Conservation (phyloP, 495 filamentous ascomycete genomes). For the Aspergillus biplanus region DNA sequence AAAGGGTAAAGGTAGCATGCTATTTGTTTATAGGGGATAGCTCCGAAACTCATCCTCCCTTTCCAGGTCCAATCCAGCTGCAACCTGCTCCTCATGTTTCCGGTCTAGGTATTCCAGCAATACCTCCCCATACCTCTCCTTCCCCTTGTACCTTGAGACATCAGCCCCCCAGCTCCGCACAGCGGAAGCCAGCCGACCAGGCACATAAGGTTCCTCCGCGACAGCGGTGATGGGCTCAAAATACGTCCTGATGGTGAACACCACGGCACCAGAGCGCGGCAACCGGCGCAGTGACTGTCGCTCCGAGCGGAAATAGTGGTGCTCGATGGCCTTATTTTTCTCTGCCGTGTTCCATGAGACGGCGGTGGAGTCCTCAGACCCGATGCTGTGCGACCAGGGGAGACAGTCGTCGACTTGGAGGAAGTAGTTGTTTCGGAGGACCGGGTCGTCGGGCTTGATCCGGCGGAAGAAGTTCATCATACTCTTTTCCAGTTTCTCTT, state of each 20-base stretch:
- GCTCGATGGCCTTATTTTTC: conserved; percentile 73
- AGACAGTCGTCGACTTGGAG: conserved; percentile 76
- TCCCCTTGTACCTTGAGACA: conserved; percentile 83
- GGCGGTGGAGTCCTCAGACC: conserved; percentile 65
- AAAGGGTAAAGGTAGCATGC: background rate
- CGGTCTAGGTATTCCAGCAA: conserved; percentile 81
- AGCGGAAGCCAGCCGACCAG: conserved; percentile 71
- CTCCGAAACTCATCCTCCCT: conserved; percentile 60
- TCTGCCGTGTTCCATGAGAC: conserved; percentile 77
- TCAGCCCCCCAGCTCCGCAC: conserved; percentile 86
- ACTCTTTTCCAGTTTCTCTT: conserved; percentile 77
- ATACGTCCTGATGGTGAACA: conserved; percentile 81
- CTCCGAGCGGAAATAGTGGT: conserved; percentile 82
- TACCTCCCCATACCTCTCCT: conserved; percentile 76
- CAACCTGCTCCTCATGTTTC: conserved; percentile 78
- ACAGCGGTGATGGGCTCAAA: conserved; percentile 72
- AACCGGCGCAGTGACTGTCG: conserved; percentile 75
- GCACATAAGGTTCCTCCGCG: conserved; percentile 69
- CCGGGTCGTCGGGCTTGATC: conserved; percentile 65
- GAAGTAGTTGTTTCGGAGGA: conserved; percentile 75
- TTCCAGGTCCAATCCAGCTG: conserved; percentile 62
- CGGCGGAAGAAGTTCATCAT: conserved; percentile 81
- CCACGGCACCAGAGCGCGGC: conserved; percentile 73
- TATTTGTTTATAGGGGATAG: conserved; percentile 44
- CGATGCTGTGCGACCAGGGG: conserved; percentile 75